Evolutionary conservation across 805 yeast species (phyloP).

Genomic region (Candida ovalis): DNA sequence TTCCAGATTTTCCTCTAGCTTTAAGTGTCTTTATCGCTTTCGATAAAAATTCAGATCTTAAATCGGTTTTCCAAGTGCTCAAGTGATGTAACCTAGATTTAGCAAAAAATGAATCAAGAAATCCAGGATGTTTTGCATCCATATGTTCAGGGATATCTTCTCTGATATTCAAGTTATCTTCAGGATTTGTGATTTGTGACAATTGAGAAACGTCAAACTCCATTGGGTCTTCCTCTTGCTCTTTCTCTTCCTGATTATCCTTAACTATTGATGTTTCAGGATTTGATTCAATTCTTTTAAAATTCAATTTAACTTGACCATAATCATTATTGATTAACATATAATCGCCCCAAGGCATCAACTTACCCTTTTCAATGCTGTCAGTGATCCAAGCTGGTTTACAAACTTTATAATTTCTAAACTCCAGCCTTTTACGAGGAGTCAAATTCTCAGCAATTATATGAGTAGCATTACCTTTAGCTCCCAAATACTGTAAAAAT

Average conservation of each 20-base stretch:
- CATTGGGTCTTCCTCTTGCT: slow-evolving; percentile 3
- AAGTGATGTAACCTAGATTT: slow-evolving; percentile 86
- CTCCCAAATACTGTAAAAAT: slow-evolving; percentile 62
- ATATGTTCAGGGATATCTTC: slow-evolving; percentile 20
- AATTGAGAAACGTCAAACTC: slow-evolving; percentile 7
- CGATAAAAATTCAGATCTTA: slow-evolving; percentile 57
- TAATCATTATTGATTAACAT: slow-evolving; percentile 47
- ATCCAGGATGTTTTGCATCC: slow-evolving; percentile 76
- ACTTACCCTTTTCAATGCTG: slow-evolving; percentile 42
- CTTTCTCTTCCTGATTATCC: slow-evolving; percentile 4
- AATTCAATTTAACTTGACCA: slow-evolving; percentile 47
- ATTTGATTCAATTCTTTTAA: slow-evolving; percentile 9
- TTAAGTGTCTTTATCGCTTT: slow-evolving; percentile 34
- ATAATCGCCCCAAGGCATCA: slow-evolving; percentile 72
- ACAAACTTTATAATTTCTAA: slow-evolving; percentile 68
- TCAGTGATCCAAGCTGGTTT: slow-evolving; percentile 79
- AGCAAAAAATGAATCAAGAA: slow-evolving; percentile 65
- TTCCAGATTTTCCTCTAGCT: slow-evolving; percentile 3
- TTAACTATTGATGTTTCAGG: slow-evolving; percentile 5
- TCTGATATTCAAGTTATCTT: slow-evolving; percentile 5
- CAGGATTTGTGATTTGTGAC: slow-evolving; percentile 10
- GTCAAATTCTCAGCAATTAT: slow-evolving; percentile 78
- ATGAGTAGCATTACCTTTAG: slow-evolving; percentile 78
- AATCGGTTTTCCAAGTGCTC: slow-evolving; percentile 78
- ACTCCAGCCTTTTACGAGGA: slow-evolving; percentile 66